Conservation (phyloP, 2,329 filamentous ascomycete species). For the Ramularia endophylla region DNA sequence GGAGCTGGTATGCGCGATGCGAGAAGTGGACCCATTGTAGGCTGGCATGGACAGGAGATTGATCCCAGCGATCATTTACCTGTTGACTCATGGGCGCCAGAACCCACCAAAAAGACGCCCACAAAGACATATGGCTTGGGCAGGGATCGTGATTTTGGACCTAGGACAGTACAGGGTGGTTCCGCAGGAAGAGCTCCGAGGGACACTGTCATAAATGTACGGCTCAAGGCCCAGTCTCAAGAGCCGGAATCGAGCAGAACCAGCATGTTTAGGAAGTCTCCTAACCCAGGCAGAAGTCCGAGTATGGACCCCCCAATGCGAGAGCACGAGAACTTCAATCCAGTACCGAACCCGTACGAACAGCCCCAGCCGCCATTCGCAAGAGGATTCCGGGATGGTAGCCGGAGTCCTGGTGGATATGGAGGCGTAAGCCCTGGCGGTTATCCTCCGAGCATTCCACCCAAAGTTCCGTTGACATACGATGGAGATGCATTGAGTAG, state of each 20-base stretch:
- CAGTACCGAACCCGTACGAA: slow-evolving; percentile 44
- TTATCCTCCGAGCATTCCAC: slow-evolving; percentile 13
- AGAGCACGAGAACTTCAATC: slow-evolving; percentile 40
- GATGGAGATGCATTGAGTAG: slow-evolving; percentile 56
- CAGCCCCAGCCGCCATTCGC: slow-evolving; percentile 44
- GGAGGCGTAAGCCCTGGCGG: background rate
- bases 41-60: slow-evolving; percentile 67
- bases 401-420: slow-evolving; percentile 20
- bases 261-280: slow-evolving; percentile 58
- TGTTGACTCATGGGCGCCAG: slow-evolving; percentile 69
- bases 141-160: slow-evolving; percentile 30
- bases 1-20: slow-evolving; percentile 1
- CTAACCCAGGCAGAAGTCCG: slow-evolving; percentile 7
- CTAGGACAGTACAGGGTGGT: slow-evolving; percentile 19
- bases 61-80: slow-evolving; percentile 78
- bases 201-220: slow-evolving; percentile 30
- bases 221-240: slow-evolving; percentile 20
- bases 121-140: slow-evolving; percentile 32
- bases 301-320: slow-evolving; percentile 17
- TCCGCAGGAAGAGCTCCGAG: slow-evolving; percentile 20
- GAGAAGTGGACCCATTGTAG: slow-evolving; percentile 62
- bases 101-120: slow-evolving; percentile 57
- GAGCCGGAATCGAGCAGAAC: slow-evolving; percentile 40
- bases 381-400: slow-evolving; percentile 26
- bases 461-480: slow-evolving; percentile 29